Conservation (phyloP, 2,329 filamentous ascomycete species). For the Paracorniculantispora psalliotae region DNA sequence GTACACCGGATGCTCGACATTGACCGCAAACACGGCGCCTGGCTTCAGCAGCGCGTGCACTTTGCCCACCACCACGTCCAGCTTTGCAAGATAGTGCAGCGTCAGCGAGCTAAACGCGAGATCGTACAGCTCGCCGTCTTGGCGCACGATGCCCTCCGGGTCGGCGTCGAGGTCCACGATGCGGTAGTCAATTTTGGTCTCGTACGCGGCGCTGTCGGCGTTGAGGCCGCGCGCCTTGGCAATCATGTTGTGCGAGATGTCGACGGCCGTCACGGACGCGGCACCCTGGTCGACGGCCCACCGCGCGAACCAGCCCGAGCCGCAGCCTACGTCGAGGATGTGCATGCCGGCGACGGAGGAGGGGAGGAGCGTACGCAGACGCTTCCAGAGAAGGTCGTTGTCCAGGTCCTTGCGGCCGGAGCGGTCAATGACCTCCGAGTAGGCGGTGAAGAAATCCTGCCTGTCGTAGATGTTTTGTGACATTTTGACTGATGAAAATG, state of each 20-base stretch:
- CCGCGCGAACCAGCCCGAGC: conserved; percentile 42
- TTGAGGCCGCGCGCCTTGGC: conserved; percentile 27
- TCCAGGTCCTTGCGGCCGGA: conserved; percentile 32
- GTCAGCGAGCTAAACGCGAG: conserved; percentile 37
- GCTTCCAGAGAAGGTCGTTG: conserved; percentile 40
- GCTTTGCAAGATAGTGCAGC: conserved; percentile 35
- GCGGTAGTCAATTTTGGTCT: conserved; percentile 25
- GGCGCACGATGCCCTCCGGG: conserved; percentile 18
- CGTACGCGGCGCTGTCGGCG: conserved; percentile 15
- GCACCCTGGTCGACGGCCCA: conserved; percentile 36
- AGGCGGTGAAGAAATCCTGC: conserved; percentile 38
- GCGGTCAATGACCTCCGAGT: conserved; percentile 33
- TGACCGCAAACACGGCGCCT: conserved; percentile 37
- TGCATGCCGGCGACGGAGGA: conserved; percentile 21
- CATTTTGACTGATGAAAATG: conserved; percentile 16
- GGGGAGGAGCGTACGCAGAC: conserved; percentile 36
- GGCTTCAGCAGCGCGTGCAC: conserved; percentile 29
- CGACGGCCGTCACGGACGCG: conserved; percentile 30
- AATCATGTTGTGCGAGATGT: conserved; percentile 42
- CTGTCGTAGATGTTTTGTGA: conserved; percentile 39
- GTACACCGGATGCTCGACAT: conserved; percentile 43
- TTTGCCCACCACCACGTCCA: conserved; percentile 27
- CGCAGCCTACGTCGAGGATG: conserved; percentile 42
- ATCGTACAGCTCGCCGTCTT: conserved; percentile 22
- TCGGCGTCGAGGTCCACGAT: conserved; percentile 31